Evolutionary conservation across 139 green algal genomes (phyloP), one percentile per base, ranked within the genome.

Genomic region (Closterium sp.): DNA sequence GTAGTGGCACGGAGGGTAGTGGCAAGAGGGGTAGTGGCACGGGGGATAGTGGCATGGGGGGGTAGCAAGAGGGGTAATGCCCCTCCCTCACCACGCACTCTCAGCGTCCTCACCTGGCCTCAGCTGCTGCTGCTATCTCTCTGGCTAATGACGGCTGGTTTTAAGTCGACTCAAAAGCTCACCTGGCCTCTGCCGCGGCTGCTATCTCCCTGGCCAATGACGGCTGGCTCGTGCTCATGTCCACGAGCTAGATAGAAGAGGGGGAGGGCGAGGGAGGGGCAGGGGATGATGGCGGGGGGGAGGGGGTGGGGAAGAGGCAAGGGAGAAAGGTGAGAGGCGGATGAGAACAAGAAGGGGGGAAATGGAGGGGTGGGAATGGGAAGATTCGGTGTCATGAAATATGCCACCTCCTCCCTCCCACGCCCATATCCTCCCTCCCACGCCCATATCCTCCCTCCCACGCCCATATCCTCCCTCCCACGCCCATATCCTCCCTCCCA

Each of bases 191-290:
- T 28, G 91, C 91, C 7, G 81, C 91, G 25, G 19, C 91, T 5
- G 55, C 43, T 64, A 94, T 94, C 86, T 91, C 83, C 33, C 81
- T 84, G 0, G 90, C 64, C 85, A 94, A 31, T 28, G 86, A 38
- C 23, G 92, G 90, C 85, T 94, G 84, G 69, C 83, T 94, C 21
- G 92, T 94, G 33, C 81, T 94, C 85, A 94, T 92, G 90, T 94
- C 92, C 28, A 94, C 92, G 7, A 94, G 88, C 64, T 69, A 88
- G 91, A n/a, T 30, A n/a, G 31, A 28, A 91, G 25, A 28, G 32
- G n/a, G 43, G 33, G 32, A 23, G 7, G 4, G 8, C 10, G 6
- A 10, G 81, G 5, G 81, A 88, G 85, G 85, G 16, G 4, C 10
- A 9, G 28, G 33, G 33, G 31, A 4, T n/a, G 16, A 36, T 3